A percentile compares a stretch with the other conserved stretches of the same genome.
Evolutionary conservation across 116 monocot genomes (phyloP).

Genomic region (Iris pallida): DNA sequence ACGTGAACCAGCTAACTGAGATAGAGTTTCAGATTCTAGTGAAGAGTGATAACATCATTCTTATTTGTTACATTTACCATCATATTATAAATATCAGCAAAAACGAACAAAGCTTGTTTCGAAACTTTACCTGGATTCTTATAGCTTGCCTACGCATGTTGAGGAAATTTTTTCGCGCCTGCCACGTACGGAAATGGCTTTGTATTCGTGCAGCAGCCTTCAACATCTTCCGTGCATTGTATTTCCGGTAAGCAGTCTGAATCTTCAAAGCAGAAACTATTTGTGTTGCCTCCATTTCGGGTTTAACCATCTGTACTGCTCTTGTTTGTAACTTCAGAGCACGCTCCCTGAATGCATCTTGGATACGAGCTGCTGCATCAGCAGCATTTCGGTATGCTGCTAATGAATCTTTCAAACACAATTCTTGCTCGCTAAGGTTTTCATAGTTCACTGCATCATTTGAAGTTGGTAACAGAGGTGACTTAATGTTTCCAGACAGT

Average conservation of each 20-base stretch:
- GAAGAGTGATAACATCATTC: too few species aligned
- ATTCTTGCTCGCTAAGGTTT: slow-evolving; percentile 71
- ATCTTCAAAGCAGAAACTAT: slow-evolving; percentile 90
- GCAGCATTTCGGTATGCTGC: slow-evolving; percentile 92
- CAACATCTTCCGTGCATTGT: slow-evolving; percentile 61
- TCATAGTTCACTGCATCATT: slow-evolving; percentile 14
- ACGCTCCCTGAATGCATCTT: slow-evolving; percentile 82
- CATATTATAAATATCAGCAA: background rate
- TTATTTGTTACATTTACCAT: too few species aligned
- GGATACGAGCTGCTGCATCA: slow-evolving; percentile 82
- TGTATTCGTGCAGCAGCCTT: slow-evolving; percentile 83
- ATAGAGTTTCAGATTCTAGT: too few species aligned
- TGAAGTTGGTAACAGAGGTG: slow-evolving; percentile 7
- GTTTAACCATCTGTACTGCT: slow-evolving; percentile 51
- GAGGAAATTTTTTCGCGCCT: slow-evolving; percentile 62
- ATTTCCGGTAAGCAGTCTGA: slow-evolving; percentile 78
- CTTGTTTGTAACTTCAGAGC: slow-evolving; percentile 67
- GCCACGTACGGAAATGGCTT: slow-evolving; percentile 83
- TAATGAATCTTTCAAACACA: slow-evolving; percentile 86
- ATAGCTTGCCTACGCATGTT: slow-evolving; percentile 63
- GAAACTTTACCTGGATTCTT: slow-evolving; percentile 69
- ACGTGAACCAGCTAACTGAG: too few species aligned
- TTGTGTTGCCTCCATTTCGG: slow-evolving; percentile 50
- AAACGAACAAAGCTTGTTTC: background rate
- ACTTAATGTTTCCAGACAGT: slow-evolving; percentile 46